phyloP scores from a whole-genome alignment of 306 rosid species.

The Prosopis cineraria region DNA sequence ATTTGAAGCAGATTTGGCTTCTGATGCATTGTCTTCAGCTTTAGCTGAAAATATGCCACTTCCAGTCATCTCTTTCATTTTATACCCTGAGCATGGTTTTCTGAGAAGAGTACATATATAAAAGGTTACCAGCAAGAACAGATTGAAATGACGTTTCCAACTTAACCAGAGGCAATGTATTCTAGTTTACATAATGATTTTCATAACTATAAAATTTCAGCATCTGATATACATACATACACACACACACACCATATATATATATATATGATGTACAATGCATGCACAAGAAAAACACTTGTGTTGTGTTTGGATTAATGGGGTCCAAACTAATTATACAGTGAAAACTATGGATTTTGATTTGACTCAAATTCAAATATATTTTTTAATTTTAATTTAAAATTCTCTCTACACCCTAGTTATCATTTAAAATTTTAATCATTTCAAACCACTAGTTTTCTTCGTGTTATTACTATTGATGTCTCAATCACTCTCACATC shows the following conservation, averaged over 20 bases:
- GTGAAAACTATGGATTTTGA: no score
- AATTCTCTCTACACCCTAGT: no score
- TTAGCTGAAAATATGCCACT: conserved; percentile 70
- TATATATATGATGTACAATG: no score
- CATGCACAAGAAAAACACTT: conserved; percentile 21
- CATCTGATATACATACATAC: background rate
- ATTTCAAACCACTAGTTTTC: no score
- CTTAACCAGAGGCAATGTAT: background rate
- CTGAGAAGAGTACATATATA: conserved; percentile 46
- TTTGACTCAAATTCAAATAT: no score
- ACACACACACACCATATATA: no score
- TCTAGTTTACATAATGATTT: background rate
- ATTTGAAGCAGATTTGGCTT: conserved; percentile 49
- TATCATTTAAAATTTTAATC: no score
- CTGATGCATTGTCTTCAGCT: conserved; percentile 51
- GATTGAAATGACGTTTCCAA: background rate
- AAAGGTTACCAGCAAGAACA: background rate
- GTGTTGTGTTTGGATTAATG: no score
- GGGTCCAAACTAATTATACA: no score
- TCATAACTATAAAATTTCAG: background rate
- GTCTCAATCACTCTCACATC: no score
- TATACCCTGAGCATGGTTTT: conserved; percentile 89
- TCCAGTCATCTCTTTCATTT: conserved; percentile 85
- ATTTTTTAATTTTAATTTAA: no score
- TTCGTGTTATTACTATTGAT: no score